These are phyloP conservation scores for Hortiboletus rubellus DNA, from an alignment of 1,284 basidiomycete species.

Conservation along the genomic window DNA sequence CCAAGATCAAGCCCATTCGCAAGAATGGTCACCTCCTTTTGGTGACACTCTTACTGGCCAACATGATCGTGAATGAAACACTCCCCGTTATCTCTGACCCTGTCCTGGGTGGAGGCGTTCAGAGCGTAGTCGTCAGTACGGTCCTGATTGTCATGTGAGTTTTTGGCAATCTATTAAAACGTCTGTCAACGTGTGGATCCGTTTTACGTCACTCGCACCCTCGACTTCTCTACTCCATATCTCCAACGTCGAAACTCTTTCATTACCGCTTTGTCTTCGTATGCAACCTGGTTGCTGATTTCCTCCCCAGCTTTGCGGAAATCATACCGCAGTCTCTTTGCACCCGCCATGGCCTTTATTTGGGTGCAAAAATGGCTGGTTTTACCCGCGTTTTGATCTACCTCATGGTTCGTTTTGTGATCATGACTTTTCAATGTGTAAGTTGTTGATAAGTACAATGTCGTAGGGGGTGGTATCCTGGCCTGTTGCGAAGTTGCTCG, in stretches of 20 bases:
- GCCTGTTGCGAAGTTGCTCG: slow-evolving; percentile 74
- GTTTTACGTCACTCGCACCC: background rate
- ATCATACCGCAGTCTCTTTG: slow-evolving; percentile 92
- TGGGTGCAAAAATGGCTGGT: slow-evolving; percentile 89
- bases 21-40: slow-evolving; percentile 83
- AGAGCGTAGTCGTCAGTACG: slow-evolving; percentile 82
- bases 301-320: slow-evolving; percentile 68
- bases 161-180: background rate
- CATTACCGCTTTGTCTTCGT: background rate
- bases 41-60: slow-evolving; percentile 79
- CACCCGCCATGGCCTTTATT: slow-evolving; percentile 87
- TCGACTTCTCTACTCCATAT: background rate
- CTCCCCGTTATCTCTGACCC: slow-evolving; percentile 90
- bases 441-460: background rate
- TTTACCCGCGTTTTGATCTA: slow-evolving; percentile 73
- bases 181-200: background rate
- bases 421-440: background rate
- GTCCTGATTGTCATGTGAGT: slow-evolving; percentile 84
- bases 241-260: background rate
- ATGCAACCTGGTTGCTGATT: background rate
- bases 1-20: slow-evolving; percentile 85
- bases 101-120: slow-evolving; percentile 81
- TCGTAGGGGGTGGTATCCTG: slow-evolving; percentile 73
- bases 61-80: slow-evolving; percentile 92
- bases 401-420: slow-evolving; percentile 51